phyloP scores from a whole-genome alignment of 257 asterid species.

The Lithospermum erythrorhizon region DNA sequence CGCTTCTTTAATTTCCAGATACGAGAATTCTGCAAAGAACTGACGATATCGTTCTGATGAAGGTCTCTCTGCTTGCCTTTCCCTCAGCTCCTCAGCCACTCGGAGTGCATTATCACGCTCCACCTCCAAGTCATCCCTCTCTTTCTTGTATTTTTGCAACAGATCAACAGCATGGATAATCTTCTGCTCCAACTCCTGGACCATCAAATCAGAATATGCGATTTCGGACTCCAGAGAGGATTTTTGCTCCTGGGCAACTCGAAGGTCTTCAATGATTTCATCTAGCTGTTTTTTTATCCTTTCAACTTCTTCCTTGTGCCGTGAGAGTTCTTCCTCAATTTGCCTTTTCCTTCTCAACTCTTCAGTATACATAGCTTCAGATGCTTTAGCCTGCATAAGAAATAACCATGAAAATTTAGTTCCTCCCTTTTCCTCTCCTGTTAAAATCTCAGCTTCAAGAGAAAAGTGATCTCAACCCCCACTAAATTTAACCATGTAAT shows the following conservation, averaged over 20 bases:
- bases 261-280: constrained; percentile 36
- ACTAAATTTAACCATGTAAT: too few species aligned
- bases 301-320: constrained; percentile 38
- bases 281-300: constrained; percentile 34
- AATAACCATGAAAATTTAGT: background rate
- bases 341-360: constrained; percentile 53
- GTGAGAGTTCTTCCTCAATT: constrained; percentile 51
- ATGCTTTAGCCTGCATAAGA: background rate
- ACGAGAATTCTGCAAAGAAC: constrained; percentile 56
- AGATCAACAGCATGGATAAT: constrained; percentile 65
- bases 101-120: constrained; percentile 60
- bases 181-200: constrained; percentile 66
- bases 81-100: constrained; percentile 52
- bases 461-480: background rate
- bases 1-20: constrained; percentile 70
- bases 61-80: constrained; percentile 37
- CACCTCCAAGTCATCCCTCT: constrained; percentile 57
- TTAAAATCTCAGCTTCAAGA: background rate
- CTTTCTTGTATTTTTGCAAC: constrained; percentile 65
- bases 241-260: constrained; percentile 43
- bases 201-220: constrained; percentile 38
- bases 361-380: constrained; percentile 10
- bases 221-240: constrained; percentile 46
- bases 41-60: constrained; percentile 40
- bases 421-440: background rate